A percentile compares a stretch with the other conserved stretches of the same genome.
These are phyloP conservation scores for Scutellaria barbata DNA, from an alignment of 257 asterid species.

Conservation along the genomic window DNA sequence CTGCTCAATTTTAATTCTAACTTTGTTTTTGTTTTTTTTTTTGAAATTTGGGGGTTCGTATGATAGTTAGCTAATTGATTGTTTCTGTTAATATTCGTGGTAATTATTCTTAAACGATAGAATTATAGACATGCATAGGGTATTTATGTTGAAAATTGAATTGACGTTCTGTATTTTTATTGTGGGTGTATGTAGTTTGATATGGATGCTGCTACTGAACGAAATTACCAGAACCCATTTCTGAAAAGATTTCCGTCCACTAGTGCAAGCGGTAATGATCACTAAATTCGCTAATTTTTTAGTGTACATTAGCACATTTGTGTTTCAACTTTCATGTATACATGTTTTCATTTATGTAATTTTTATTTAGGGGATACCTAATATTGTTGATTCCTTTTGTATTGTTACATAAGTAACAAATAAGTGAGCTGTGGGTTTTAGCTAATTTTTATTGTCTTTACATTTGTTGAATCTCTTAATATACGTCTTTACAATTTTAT, in stretches of 20 bases:
- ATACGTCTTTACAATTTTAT: not conserved
- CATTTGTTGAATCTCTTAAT: not conserved
- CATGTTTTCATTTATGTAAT: conserved; percentile 12
- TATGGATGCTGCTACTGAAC: conserved; percentile 54
- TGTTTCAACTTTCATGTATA: not conserved
- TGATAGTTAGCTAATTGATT: not conserved
- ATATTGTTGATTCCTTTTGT: not conserved
- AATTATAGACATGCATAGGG: conserved; percentile 38
- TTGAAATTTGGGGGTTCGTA: conserved; percentile 32
- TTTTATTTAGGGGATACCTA: not conserved
- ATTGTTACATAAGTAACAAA: not conserved
- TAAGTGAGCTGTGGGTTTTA: not conserved
- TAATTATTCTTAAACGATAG: conserved; percentile 11
- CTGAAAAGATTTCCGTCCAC: conserved; percentile 52
- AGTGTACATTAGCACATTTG: not conserved
- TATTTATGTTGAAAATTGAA: conserved; percentile 19
- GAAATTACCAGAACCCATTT: conserved; percentile 35
- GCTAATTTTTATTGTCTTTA: not conserved
- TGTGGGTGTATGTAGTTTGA: conserved; percentile 36
- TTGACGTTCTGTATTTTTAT: conserved; percentile 20
- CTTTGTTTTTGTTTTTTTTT: not conserved
- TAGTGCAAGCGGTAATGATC: conserved; percentile 50
- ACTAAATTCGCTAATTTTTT: not conserved
- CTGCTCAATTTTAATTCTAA: not conserved
- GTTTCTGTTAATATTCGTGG: conserved; percentile 7